phyloP scores from a whole-genome alignment of 2,329 filamentous ascomycete genomes.

The Xylaria sp. region DNA sequence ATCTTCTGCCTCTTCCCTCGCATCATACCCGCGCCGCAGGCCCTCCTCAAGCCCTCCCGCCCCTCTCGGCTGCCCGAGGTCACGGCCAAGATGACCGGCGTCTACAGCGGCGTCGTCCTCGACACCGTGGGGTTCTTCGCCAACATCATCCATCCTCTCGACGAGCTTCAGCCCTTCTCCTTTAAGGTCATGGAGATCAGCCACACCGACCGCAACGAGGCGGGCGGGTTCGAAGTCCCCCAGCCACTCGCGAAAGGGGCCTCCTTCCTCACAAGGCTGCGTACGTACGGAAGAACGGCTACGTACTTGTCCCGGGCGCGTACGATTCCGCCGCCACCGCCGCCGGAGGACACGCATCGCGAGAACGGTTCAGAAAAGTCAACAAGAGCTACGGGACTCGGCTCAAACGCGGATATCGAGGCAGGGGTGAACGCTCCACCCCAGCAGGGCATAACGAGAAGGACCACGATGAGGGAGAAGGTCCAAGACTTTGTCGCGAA shows the following conservation, averaged over 20 bases:
- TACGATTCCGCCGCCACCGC: constrained; percentile 16
- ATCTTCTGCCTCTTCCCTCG: constrained; percentile 60
- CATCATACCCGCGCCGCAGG: constrained; percentile 64
- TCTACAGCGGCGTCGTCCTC: constrained; percentile 58
- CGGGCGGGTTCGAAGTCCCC: constrained; percentile 27
- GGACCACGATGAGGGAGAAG: constrained; percentile 44
- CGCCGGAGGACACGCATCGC: constrained; percentile 18
- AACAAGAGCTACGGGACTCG: constrained; percentile 18
- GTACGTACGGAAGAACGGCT: constrained; percentile 14
- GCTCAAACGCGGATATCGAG: constrained; percentile 30
- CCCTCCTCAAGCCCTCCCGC: constrained; percentile 59
- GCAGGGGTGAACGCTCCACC: constrained; percentile 13
- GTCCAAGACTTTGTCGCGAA: constrained; percentile 48
- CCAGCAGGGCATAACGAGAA: constrained; percentile 32
- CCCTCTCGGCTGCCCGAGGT: constrained; percentile 59
- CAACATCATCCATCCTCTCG: constrained; percentile 61
- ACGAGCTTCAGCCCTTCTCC: constrained; percentile 49
- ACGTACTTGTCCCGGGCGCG: constrained; percentile 8
- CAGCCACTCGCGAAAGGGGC: constrained; percentile 8
- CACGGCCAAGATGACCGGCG: constrained; percentile 58
- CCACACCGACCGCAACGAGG: constrained; percentile 42
- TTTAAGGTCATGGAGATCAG: constrained; percentile 54
- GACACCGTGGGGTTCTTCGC: constrained; percentile 64
- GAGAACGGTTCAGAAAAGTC: constrained; percentile 6
- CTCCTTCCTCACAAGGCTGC: constrained; percentile 15